phyloP scores from a whole-genome alignment of 345 rosid genomes.

The Hibiscus syriacus region DNA sequence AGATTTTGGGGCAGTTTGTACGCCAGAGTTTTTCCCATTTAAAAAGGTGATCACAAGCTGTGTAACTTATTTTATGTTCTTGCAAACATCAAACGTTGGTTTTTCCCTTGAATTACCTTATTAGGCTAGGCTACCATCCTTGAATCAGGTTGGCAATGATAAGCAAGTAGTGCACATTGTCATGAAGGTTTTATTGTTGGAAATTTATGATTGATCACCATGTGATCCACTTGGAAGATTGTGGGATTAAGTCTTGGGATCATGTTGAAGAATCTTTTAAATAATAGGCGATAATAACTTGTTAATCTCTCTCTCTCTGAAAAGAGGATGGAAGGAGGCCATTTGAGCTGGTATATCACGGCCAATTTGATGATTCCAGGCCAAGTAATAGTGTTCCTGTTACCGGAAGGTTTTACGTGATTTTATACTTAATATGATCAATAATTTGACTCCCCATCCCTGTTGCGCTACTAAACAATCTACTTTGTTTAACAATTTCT shows the following conservation, averaged over 20 bases:
- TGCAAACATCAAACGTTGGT: neutral
- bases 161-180: too few relatives aligned
- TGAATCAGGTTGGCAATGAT: neutral
- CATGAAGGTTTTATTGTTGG: neutral
- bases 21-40: constrained; percentile 79
- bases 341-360: constrained; percentile 40
- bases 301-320: neutral
- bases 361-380: constrained; percentile 60
- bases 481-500: constrained; percentile 7
- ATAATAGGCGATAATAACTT: neutral
- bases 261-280: neutral
- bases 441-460: neutral
- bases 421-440: constrained; percentile 1
- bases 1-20: constrained; percentile 80
- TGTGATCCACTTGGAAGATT: neutral
- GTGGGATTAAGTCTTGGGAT: neutral
- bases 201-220: neutral
- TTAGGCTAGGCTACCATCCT: constrained; percentile 34
- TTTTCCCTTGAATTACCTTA: neutral
- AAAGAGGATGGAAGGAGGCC: constrained; percentile 88
- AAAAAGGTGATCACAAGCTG: constrained; percentile 46
- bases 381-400: constrained; percentile 61
- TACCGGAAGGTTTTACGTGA: constrained; percentile 56
- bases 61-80: constrained; percentile 1
- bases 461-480: constrained; percentile 6